A percentile compares a stretch with the other conserved stretches of the same genome.
phyloP scores from a whole-genome alignment of 148 eudicot species.

The Dianthus caryophyllus region DNA sequence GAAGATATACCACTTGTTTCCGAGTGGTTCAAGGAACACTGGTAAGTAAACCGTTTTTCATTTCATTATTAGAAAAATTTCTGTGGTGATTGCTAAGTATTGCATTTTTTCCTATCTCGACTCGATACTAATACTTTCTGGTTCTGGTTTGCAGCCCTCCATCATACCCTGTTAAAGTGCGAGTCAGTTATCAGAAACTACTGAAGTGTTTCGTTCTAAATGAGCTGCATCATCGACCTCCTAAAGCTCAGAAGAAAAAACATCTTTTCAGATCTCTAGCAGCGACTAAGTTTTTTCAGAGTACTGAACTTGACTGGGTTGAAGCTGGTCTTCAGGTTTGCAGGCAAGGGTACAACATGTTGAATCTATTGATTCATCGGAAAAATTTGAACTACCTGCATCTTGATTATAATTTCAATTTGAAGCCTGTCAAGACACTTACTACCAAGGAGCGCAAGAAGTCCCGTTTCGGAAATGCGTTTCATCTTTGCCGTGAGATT shows the following conservation, averaged over 20 bases:
- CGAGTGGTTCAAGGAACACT: constrained; percentile 99
- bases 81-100: not conserved
- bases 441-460: constrained; percentile 98
- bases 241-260: constrained; percentile 98
- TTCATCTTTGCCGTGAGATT: constrained; percentile 98
- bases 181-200: constrained; percentile 96
- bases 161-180: constrained; percentile 95
- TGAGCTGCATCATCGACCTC: constrained; percentile 97
- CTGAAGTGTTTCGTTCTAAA: constrained; percentile 94
- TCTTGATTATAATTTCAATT: constrained; percentile 94
- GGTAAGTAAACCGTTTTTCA: constrained; percentile 38
- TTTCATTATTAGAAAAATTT: no score
- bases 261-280: constrained; percentile 89
- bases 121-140: not conserved
- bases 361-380: constrained; percentile 91
- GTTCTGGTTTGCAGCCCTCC: constrained; percentile 73
- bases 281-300: constrained; percentile 96
- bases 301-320: constrained; percentile 98
- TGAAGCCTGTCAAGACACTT: constrained; percentile 97
- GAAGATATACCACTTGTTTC: constrained; percentile 98
- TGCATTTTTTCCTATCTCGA: not conserved
- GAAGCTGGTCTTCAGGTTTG: constrained; percentile 99
- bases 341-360: constrained; percentile 98
- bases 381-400: constrained; percentile 95
- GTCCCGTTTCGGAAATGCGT: constrained; percentile 96